Evolutionary conservation across 192 early-diverging fungal species (phyloP), one percentile per base, ranked within the genome.

Genomic region (Podila epicladia): DNA sequence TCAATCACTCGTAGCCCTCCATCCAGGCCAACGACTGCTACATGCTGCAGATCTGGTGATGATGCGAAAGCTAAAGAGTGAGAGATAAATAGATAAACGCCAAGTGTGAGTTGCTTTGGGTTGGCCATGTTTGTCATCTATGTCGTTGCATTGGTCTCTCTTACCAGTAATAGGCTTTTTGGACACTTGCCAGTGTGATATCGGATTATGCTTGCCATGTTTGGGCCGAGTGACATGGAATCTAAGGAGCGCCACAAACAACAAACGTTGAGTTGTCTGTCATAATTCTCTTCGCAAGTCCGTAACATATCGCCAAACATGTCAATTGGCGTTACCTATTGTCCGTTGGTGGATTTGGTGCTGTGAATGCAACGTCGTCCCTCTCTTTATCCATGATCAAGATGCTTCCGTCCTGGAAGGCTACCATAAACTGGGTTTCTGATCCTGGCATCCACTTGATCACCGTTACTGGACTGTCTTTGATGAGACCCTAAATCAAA

Each of bases 391-490:
- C 96, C 77, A 95, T 89, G 24, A 94, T 85, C 71, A 97, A 82
- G 29, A 97, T 87, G 17, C 89, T 87, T 17, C 97, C 97, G 77
- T 98, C 96, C 3, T 89, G 87, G 61, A 91, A 95, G 2, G 94
- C 91, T 1, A 87, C 96, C 82, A 97, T 90, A 79, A 98, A 99
- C 73, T 89, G 79, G 33, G 78, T 93, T 57, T 95, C 93, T 0
- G 94, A 95, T 8, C 90, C 93, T 0, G 97, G 97, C 62, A 98
- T 78, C 96, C 97, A 99, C 83, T 90, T 91, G 5, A 98, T 87
- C 77, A 92, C 91, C 9, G 93, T 93, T 20, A 97, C 93, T 11
- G 87, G 82, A 12, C 88, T 82, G 50, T 83, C 85, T 57, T 88
- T 89, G 57, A 96, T 91, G 7, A 87, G 79, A 26, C 91, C 90